Conservation (phyloP, 2,329 filamentous ascomycete species). For the Fusarium praegraminearum region DNA sequence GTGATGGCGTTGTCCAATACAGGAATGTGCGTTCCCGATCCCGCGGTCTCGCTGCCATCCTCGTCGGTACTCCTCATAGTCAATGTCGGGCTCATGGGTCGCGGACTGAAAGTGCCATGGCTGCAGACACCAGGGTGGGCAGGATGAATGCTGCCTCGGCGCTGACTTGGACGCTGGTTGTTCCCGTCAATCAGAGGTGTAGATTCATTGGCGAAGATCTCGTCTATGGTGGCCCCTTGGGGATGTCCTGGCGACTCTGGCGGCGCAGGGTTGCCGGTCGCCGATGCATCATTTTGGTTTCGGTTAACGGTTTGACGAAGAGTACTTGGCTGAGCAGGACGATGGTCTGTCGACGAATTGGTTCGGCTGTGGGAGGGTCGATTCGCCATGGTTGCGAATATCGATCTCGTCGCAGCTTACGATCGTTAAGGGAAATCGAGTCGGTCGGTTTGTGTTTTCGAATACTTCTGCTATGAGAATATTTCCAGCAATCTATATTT, state of each 20-base stretch:
- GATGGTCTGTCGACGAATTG: slow-evolving; percentile 53
- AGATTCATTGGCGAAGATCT: slow-evolving; percentile 57
- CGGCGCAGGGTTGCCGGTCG: slow-evolving; percentile 25
- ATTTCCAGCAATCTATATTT: background rate
- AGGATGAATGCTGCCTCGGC: slow-evolving; percentile 45
- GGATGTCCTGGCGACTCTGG: slow-evolving; percentile 43
- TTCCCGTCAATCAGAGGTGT: slow-evolving; percentile 61
- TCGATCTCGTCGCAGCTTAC: slow-evolving; percentile 8
- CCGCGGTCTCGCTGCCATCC: slow-evolving; percentile 52
- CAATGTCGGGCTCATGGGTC: slow-evolving; percentile 63
- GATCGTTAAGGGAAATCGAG: background rate
- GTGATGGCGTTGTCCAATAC: slow-evolving; percentile 56
- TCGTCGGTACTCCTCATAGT: slow-evolving; percentile 51
- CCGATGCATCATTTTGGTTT: slow-evolving; percentile 21
- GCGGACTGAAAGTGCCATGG: slow-evolving; percentile 83
- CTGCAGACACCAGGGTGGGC: slow-evolving; percentile 67
- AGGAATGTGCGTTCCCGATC: slow-evolving; percentile 50
- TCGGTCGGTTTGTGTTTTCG: background rate
- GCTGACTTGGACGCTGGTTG: slow-evolving; percentile 39
- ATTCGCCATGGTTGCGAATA: slow-evolving; percentile 42
- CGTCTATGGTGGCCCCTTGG: slow-evolving; percentile 33
- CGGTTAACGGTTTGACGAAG: slow-evolving; percentile 60
- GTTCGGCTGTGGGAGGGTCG: slow-evolving; percentile 48
- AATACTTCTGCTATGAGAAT: background rate
- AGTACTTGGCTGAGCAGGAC: slow-evolving; percentile 59